Percentiles rank a stretch among this genome's conserved stretches.
phyloP scores from a whole-genome alignment of 345 rosid species.

The Arabidopsis suecica region DNA sequence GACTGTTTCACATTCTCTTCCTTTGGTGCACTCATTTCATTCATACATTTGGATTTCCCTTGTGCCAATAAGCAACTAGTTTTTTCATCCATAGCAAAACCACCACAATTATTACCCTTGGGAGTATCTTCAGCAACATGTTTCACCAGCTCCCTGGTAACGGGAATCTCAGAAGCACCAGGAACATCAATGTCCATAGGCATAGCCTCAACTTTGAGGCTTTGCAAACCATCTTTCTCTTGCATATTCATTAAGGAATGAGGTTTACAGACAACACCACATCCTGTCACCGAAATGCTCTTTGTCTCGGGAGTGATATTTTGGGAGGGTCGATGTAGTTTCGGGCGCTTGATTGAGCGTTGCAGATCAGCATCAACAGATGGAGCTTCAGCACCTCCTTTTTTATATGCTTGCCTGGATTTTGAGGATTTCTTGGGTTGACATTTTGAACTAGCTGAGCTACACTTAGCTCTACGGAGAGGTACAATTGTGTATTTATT shows the following conservation, averaged over 20 bases:
- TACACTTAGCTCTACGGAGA: conserved; percentile 42
- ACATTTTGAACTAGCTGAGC: conserved; percentile 41
- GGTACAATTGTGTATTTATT: conserved; percentile 38
- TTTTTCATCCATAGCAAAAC: conserved; percentile 42
- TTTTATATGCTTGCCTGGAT: conserved; percentile 45
- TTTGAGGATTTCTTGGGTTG: conserved; percentile 52
- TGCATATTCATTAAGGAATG: conserved; percentile 46
- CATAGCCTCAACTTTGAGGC: conserved; percentile 51
- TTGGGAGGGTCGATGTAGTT: conserved; percentile 59
- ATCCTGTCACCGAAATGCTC: conserved; percentile 40
- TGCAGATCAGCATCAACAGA: conserved; percentile 53
- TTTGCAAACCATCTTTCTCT: conserved; percentile 50
- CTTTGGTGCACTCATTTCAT: conserved; percentile 54
- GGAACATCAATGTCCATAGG: conserved; percentile 61
- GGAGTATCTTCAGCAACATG: conserved; percentile 51
- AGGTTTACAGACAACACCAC: conserved; percentile 47
- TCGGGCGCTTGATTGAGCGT: conserved; percentile 74
- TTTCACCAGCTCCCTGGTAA: conserved; percentile 49
- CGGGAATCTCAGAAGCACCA: conserved; percentile 47
- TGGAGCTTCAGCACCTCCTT: conserved; percentile 48
- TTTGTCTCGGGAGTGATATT: conserved; percentile 48
- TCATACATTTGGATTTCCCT: conserved; percentile 55
- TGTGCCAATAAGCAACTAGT: conserved; percentile 43
- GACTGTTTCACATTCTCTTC: conserved; percentile 56
- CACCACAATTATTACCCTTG: conserved; percentile 47